These are phyloP conservation scores for Phytophthora parvispora DNA, from an alignment of 352 stramenopile species.

Conservation along the genomic window DNA sequence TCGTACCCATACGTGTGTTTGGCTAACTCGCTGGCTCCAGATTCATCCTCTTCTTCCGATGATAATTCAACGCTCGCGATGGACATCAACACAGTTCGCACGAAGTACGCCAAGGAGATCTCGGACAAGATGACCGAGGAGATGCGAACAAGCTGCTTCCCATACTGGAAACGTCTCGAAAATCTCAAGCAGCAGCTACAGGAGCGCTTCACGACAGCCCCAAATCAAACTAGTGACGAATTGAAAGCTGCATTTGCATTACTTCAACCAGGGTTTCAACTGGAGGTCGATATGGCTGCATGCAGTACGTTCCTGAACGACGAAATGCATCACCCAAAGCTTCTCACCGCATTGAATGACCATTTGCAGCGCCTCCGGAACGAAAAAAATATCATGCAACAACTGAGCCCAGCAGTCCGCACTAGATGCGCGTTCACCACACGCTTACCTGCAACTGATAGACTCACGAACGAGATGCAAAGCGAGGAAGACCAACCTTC, in stretches of 20 bases:
- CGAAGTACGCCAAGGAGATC: constrained; percentile 61
- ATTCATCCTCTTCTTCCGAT: constrained; percentile 4
- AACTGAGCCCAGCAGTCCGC: constrained; percentile 12
- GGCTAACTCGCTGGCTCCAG: constrained; percentile 5
- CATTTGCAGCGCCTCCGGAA: constrained; percentile 45
- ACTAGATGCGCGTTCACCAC: constrained; percentile 34
- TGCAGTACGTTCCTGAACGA: constrained; percentile 19
- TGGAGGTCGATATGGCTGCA: constrained; percentile 15
- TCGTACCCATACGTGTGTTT: constrained; percentile 55
- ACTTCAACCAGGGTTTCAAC: background rate
- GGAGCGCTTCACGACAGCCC: constrained; percentile 23
- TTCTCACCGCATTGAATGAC: constrained; percentile 20
- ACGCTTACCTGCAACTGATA: background rate
- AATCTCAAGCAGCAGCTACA: constrained; percentile 47
- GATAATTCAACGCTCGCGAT: constrained; percentile 15
- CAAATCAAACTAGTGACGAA: constrained; percentile 4
- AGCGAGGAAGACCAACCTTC: constrained; percentile 26
- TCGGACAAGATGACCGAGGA: constrained; percentile 57
- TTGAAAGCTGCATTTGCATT: constrained; percentile 13
- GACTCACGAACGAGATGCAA: background rate
- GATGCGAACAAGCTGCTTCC: constrained; percentile 48
- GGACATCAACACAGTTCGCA: constrained; percentile 41
- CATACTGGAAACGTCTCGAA: constrained; percentile 53
- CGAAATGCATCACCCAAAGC: constrained; percentile 3
- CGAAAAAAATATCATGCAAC: constrained; percentile 44